A percentile compares a stretch with the other conserved stretches of the same genome.
phyloP scores from a whole-genome alignment of 2,329 filamentous ascomycete species.

The Laburnicola sp. region DNA sequence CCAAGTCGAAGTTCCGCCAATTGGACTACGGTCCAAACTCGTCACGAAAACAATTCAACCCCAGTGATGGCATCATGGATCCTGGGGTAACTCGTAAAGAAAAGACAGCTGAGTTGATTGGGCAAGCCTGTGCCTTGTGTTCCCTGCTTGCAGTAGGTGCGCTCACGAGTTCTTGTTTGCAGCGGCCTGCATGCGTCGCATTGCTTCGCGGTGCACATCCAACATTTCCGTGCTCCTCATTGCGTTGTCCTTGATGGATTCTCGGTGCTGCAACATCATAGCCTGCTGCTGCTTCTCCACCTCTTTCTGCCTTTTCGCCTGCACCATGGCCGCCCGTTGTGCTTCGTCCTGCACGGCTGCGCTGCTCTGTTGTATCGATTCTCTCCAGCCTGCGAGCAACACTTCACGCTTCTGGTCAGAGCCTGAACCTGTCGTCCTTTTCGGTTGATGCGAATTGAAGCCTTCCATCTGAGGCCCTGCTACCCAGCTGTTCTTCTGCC shows the following conservation, averaged over 20 bases:
- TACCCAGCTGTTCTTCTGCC: constrained; percentile 34
- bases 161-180: constrained; percentile 49
- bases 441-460: constrained; percentile 46
- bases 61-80: too few species aligned
- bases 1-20: too few species aligned
- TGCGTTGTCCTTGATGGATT: constrained; percentile 69
- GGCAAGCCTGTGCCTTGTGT: too few species aligned
- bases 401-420: constrained; percentile 38
- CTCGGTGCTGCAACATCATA: constrained; percentile 60
- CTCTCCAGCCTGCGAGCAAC: constrained; percentile 42
- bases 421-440: constrained; percentile 29
- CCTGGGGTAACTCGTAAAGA: too few species aligned
- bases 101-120: too few species aligned
- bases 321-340: constrained; percentile 54
- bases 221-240: constrained; percentile 77
- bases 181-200: constrained; percentile 75
- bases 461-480: constrained; percentile 26
- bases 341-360: constrained; percentile 24
- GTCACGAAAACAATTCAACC: too few species aligned
- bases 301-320: constrained; percentile 65
- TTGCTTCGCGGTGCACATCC: constrained; percentile 74
- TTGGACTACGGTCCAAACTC: too few species aligned
- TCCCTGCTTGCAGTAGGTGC: too few species aligned
- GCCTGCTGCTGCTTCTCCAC: constrained; percentile 62
- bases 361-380: constrained; percentile 34